Base-by-base conservation (phyloP, 768 basidiomycete genomes). In the Strobilomyces dryophilus region DNA sequence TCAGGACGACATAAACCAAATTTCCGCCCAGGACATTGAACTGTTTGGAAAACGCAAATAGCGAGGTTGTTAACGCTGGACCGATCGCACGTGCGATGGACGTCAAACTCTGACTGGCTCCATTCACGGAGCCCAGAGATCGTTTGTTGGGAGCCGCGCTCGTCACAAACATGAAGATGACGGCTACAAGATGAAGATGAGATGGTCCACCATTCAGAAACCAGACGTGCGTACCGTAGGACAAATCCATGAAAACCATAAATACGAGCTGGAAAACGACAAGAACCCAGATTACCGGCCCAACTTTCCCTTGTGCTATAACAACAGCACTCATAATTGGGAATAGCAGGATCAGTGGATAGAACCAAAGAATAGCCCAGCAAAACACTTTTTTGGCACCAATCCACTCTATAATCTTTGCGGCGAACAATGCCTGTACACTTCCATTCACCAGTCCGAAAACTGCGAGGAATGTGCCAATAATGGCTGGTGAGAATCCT, bases 81-180 rank as follows among this genome's bases (percentile, higher is more conserved):
- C 79, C 80, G 18, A 81, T 69, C 3, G 78, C 79, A 36, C 79
- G 74, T 0, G 75, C 72, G 14, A 76, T 64, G 4, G 78, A 75
- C 3, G 72, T 73, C 2, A 71, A 66, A 17, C 74, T 79, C 32
- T 83, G 82, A 2, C 76, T 72, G 20, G 84, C 67, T 2, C 83
- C 83, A 52, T 84, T 82, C 2, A 77, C 79, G 7, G 82, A 77
- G 9, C 83, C 83, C 5, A 85, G 71, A 1, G 80, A 77, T 21
- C 70, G 70, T 48, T 73, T 76, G 52, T 76, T 77, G 0, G 84
- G 82, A 1, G 82, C 71, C 2, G 80, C 77, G 27, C 74, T 73
- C 4, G 77, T 83, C 49, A 83, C 67, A 49, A 76, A 81, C 56
- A 84, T 75, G 45, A 78, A 79, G 17, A 79, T 74, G 44, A 77